phyloP scores from a whole-genome alignment of 306 rosid species.

The Echinosophora koreensis region DNA sequence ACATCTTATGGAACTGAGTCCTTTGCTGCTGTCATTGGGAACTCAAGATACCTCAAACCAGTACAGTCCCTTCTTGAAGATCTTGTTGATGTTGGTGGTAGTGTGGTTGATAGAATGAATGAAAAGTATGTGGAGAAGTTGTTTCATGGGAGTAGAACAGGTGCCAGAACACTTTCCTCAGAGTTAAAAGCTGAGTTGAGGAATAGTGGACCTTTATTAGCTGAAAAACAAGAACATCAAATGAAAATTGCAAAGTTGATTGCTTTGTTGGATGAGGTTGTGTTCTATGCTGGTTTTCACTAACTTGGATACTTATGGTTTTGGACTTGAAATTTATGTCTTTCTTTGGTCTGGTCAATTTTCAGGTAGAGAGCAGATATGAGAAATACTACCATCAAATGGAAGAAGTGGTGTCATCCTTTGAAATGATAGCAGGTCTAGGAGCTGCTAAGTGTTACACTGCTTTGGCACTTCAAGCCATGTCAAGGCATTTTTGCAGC shows the following conservation, averaged over 20 bases:
- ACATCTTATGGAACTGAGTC: conserved; percentile 61
- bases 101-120: conserved; percentile 58
- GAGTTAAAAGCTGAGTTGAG: conserved; percentile 69
- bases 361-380: conserved; percentile 76
- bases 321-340: background rate
- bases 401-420: conserved; percentile 72
- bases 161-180: conserved; percentile 58
- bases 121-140: conserved; percentile 61
- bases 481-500: conserved; percentile 86
- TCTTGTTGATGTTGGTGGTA: conserved; percentile 67
- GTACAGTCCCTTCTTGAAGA: conserved; percentile 75
- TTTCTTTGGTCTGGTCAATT: background rate
- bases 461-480: conserved; percentile 84
- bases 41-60: conserved; percentile 76
- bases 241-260: conserved; percentile 67
- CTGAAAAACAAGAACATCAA: conserved; percentile 74
- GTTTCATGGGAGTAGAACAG: conserved; percentile 61
- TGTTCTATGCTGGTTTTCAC: conserved; percentile 24
- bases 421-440: conserved; percentile 74
- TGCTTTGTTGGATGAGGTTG: conserved; percentile 75
- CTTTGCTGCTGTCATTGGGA: conserved; percentile 57
- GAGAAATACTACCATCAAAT: conserved; percentile 83
- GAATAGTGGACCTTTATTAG: conserved; percentile 57
- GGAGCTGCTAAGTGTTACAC: conserved; percentile 83
- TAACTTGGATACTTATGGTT: background rate